Evolutionary conservation across 2,329 filamentous ascomycete species (phyloP).

Genomic region (Periconia sp.): DNA sequence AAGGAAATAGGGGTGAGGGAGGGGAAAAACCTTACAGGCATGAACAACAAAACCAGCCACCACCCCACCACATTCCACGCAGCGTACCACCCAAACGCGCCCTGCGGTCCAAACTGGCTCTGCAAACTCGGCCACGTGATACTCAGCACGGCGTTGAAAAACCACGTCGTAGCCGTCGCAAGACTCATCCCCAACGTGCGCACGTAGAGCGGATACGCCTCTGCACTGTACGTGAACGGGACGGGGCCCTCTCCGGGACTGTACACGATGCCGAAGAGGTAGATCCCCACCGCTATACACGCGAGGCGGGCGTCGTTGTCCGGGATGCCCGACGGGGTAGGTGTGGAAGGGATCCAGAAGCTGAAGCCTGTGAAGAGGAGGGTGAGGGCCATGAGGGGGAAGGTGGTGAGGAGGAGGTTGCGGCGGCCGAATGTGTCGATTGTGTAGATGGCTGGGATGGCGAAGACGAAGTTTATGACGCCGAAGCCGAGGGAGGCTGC

Average conservation of each 20-base stretch:
- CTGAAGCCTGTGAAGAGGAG: conserved; percentile 30
- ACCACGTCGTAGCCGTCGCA: conserved; percentile 56
- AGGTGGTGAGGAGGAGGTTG: conserved; percentile 26
- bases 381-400: conserved; percentile 28
- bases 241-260: conserved; percentile 15
- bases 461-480: conserved; percentile 24
- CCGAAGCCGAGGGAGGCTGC: conserved; percentile 32
- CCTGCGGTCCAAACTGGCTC: conserved; percentile 50
- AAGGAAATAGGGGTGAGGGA: not conserved
- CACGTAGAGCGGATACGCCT: conserved; percentile 45
- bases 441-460: conserved; percentile 29
- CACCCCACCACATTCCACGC: conserved; percentile 55
- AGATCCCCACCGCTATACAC: conserved; percentile 40
- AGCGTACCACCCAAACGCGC: conserved; percentile 59
- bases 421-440: conserved; percentile 35
- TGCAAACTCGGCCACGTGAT: conserved; percentile 55
- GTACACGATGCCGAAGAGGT: conserved; percentile 46
- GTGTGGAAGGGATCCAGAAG: conserved; percentile 16
- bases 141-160: conserved; percentile 55
- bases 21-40: conserved; percentile 34
- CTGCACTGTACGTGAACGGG: conserved; percentile 38
- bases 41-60: conserved; percentile 53
- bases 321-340: not conserved
- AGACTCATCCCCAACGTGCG: conserved; percentile 37
- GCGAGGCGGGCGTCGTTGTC: conserved; percentile 18